Evolutionary conservation across 768 basidiomycete genomes (phyloP), one percentile per base, ranked within the genome.

Genomic region (Serendipita vermifera): DNA sequence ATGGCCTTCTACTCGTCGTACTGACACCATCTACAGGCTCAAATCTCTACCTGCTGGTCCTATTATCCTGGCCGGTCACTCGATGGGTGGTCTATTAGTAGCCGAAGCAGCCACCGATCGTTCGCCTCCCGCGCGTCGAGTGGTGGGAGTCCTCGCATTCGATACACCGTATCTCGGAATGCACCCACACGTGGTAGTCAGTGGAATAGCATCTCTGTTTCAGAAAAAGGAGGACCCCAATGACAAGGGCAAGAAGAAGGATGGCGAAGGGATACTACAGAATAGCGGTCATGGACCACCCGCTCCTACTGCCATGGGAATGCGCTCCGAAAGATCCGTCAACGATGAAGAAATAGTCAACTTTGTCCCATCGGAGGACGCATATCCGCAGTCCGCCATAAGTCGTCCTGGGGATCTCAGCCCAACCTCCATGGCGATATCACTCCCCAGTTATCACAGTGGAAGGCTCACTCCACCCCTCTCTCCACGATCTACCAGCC

Each of bases 171-270:
- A 72, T 59, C 72, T 81, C 9, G 78, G 78, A 3, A 77, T 81
- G 77, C 79, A 81, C 58, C 79, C 79, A 0, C 79, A 80, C 59
- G 78, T 81, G 43, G 74, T 79, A 11, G 65, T 79, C 58, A 76
- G 70, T 55, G 79, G 79, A 1, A 72, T 80, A 35, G 76, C 77
- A 3, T 78, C 77, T 2, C 64, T 80, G 5, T 67, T 79, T n/a
- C 71, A 73, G 0, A 59, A 59, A 26, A 58, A 63, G 33, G 66
- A 70, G 5, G 62, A 65, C 7, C 62, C 62, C 33, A n/a, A n/a
- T n/a, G n/a, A n/a, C n/a, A 11, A 38, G 15, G 6, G 17, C 39
- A 41, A 6, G 17, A 41, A 41, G 15, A n/a, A 2, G 2, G 53
- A 22, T 36, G 53, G 31, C 4, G 22, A 5, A 9, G 15, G 33